A percentile compares a stretch with the other conserved stretches of the same genome.
Conservation (phyloP, 1,139 yeast genomes). For the Sugiyamaella xylanicola region DNA sequence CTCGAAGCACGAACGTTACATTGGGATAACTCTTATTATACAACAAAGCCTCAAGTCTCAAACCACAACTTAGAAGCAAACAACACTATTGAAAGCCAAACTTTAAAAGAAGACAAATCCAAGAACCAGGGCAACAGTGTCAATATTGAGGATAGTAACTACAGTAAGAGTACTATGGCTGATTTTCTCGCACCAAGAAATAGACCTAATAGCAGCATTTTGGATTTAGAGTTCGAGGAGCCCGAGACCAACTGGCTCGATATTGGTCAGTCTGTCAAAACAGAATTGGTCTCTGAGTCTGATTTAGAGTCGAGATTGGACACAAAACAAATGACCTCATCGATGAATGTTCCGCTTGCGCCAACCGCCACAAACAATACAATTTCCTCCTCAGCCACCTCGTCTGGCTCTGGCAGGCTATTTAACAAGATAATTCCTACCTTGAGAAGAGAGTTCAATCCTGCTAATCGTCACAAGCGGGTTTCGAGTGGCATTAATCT, state of each 20-base stretch:
- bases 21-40: not conserved
- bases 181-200: not conserved
- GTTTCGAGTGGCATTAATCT: not conserved
- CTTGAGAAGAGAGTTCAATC: conserved; percentile 4
- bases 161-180: not conserved
- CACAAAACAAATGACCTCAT: not conserved
- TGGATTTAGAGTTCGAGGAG: conserved; percentile 13
- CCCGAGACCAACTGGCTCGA: conserved; percentile 20
- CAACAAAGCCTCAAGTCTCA: not conserved
- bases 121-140: not conserved
- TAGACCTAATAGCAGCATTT: not conserved
- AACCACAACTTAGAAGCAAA: not conserved
- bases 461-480: conserved; percentile 3
- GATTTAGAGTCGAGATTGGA: not conserved
- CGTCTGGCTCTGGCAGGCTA: not conserved
- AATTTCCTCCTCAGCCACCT: not conserved
- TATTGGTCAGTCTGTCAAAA: conserved; percentile 13
- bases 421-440: conserved; percentile 5
- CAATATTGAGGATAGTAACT: not conserved
- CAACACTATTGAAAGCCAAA: not conserved
- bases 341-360: not conserved
- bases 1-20: not conserved
- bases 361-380: not conserved
- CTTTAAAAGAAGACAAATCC: conserved; percentile 1
- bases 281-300: conserved; percentile 2